Percentiles rank a stretch among this genome's conserved stretches.
phyloP scores from a whole-genome alignment of 805 yeast genomes.

The Nakazawaea ambrosiae region DNA sequence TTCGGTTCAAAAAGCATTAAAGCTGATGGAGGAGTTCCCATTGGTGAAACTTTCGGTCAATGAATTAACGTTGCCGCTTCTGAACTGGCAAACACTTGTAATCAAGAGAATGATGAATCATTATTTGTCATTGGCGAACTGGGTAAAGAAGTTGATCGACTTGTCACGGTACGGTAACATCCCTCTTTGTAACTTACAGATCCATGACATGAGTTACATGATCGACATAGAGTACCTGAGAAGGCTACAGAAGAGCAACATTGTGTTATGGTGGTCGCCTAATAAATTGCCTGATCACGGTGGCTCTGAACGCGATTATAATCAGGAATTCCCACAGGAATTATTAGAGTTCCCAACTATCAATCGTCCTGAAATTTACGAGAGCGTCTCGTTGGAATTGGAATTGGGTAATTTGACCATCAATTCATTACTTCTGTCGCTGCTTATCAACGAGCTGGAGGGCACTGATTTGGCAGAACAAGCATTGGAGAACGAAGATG shows the following conservation, averaged over 20 bases:
- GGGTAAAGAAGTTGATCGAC: conserved; percentile 60
- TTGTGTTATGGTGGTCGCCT: conserved; percentile 92
- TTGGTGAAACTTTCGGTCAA: conserved; percentile 51
- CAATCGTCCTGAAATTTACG: conserved; percentile 74
- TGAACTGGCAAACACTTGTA: conserved; percentile 75
- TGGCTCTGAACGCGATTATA: conserved; percentile 61
- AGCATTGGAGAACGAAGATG: not conserved
- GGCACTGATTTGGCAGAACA: conserved; percentile 68
- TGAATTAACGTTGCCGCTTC: conserved; percentile 58
- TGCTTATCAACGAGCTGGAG: conserved; percentile 80
- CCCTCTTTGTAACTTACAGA: conserved; percentile 79
- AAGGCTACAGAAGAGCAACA: conserved; percentile 51
- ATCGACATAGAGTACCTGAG: conserved; percentile 88
- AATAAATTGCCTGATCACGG: conserved; percentile 79
- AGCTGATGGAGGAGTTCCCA: conserved; percentile 50
- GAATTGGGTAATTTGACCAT: conserved; percentile 73
- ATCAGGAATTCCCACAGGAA: conserved; percentile 36
- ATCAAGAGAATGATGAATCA: conserved; percentile 62
- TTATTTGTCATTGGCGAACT: conserved; percentile 63
- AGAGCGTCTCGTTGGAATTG: conserved; percentile 71
- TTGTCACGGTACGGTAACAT: conserved; percentile 69
- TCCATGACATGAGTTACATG: conserved; percentile 61
- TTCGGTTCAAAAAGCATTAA: conserved; percentile 39
- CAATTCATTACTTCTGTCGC: conserved; percentile 80
- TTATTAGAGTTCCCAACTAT: conserved; percentile 60